Conservation (phyloP, 495 filamentous ascomycete species). For the Patellaria atrata region DNA sequence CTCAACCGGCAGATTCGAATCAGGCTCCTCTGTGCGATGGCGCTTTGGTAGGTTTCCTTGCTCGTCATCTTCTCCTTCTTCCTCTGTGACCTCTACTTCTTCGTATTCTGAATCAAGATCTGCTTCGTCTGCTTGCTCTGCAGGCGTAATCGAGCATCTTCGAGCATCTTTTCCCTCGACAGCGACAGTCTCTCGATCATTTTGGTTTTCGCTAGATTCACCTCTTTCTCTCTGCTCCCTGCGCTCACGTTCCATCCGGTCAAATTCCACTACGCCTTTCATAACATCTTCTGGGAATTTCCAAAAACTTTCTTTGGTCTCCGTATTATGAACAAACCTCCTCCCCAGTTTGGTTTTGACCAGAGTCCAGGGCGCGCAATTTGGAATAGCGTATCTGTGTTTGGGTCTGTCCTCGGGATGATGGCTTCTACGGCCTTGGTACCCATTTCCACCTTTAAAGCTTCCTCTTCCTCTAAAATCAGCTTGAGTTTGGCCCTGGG, state of each 20-base stretch:
- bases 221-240: constrained; percentile 32
- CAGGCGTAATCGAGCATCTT: constrained; percentile 15
- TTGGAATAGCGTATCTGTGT: constrained; percentile 62
- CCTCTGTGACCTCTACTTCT: constrained; percentile 70
- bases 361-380: constrained; percentile 77
- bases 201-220: constrained; percentile 11
- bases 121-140: constrained; percentile 18
- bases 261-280: constrained; percentile 63
- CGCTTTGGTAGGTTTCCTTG: constrained; percentile 47
- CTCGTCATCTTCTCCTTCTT: constrained; percentile 32
- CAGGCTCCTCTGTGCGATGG: constrained; percentile 44
- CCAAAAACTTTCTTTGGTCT: constrained; percentile 83
- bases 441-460: constrained; percentile 8
- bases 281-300: constrained; percentile 73
- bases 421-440: constrained; percentile 37
- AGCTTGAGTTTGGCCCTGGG: too few species aligned
- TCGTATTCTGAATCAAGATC: constrained; percentile 57
- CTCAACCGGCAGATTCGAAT: constrained; percentile 49
- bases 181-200: constrained; percentile 23
- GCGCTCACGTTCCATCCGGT: constrained; percentile 37
- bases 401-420: constrained; percentile 69
- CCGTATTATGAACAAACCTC: constrained; percentile 73
- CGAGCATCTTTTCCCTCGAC: constrained; percentile 34
- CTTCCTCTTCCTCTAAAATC: too few species aligned
- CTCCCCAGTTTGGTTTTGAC: constrained; percentile 81